Evolutionary conservation across 331 rosid genomes (phyloP).

Genomic region (Pyracantha coccinea): DNA sequence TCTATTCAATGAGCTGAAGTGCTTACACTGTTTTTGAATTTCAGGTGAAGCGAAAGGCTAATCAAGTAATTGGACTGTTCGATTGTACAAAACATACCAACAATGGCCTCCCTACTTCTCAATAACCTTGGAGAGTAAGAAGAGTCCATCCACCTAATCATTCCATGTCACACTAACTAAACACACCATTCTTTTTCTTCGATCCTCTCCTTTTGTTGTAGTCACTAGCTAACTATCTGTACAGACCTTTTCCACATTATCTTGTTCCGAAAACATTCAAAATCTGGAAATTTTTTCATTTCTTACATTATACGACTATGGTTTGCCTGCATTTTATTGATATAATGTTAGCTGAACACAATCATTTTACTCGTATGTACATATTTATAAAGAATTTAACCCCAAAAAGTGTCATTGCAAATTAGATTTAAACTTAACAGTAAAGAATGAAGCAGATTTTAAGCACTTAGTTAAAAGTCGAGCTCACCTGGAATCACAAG

Average conservation of each 20-base stretch:
- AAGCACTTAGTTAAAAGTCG: no score
- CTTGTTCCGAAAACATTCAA: background rate
- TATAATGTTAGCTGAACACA: no score
- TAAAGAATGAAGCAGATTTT: no score
- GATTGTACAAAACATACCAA: conserved; percentile 74
- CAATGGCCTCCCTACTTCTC: conserved; percentile 14
- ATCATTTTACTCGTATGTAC: no score
- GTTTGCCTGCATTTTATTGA: background rate
- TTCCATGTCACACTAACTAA: conserved; percentile 21
- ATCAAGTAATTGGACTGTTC: conserved; percentile 70
- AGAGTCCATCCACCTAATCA: conserved; percentile 4
- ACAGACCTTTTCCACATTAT: background rate
- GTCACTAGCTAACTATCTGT: background rate
- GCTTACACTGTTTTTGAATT: conserved; percentile 3
- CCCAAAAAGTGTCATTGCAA: no score
- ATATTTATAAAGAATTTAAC: no score
- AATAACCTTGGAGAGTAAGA: conserved; percentile 5
- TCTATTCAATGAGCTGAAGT: background rate
- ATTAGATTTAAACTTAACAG: no score
- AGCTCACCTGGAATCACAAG: no score
- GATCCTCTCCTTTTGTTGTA: background rate
- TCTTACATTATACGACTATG: background rate
- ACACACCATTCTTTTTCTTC: background rate
- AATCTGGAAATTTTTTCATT: background rate
- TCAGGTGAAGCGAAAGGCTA: conserved; percentile 71